Base-by-base conservation (phyloP, 1,284 basidiomycete species). In the Sutorius eximius region DNA sequence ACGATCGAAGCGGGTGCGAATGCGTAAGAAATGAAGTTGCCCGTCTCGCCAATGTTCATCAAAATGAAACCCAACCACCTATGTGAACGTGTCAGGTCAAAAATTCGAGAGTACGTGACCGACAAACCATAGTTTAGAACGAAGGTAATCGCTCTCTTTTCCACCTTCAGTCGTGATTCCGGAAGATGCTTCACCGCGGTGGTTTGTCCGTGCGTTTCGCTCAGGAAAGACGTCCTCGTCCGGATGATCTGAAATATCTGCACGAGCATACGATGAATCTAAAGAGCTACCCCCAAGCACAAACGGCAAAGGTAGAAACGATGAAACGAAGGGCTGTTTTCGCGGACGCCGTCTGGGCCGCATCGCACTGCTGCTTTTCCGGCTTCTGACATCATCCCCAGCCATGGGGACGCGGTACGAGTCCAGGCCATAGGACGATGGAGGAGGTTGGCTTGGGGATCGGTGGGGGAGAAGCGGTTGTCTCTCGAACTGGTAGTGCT, bases 31-130 rank as follows among this genome's bases (percentile, higher is more conserved):
- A 94, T 82, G 60, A 98, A 98, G 68, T 98, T 98, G 13, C 89
- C 89, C 24, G 85, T 73, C 75, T 99, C 96, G 15, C 96, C 96
- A 12, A 97, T 59, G 59, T 92, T 91, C 87, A 98, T 96, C 44
- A 98, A 77, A 12, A 84, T 65, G 58, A 98, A 88, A 0, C 96
- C 96, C 8, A 83, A 65, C 94, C 95, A 97, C 95, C 95, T 91
- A 52, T 5, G 52, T n/a, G 42, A 43, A 55, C 15, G 16, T 42
- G 48, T 56, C 24, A 37, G 30, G 4, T 29, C 37, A 45, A 27
- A 27, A n/a, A 24, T 8, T 38, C 43, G n/a, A 33, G n/a, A 40
- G 10, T 16, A 30, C n/a, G 44, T 8, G 46, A 52, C 15, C 27
- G 50, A 70, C 72, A 32, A 62, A 89, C 89, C 89, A 99, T 56